phyloP scores from a whole-genome alignment of 768 basidiomycete genomes.

The Boletus tomentosulus region DNA sequence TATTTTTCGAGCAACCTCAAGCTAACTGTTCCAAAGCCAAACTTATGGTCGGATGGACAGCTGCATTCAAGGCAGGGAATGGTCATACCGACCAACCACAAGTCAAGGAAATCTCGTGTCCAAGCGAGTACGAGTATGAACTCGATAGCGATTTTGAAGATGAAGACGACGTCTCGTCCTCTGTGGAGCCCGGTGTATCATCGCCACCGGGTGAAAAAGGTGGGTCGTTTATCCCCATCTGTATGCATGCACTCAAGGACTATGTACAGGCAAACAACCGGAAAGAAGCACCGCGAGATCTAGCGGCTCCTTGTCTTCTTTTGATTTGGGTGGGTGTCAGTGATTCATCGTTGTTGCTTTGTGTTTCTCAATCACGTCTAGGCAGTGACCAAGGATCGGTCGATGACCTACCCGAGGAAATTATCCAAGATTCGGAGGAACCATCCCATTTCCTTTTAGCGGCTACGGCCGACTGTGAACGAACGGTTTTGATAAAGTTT shows the following conservation, averaged over 20 bases:
- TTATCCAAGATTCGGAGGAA: background rate
- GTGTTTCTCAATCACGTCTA: slow-evolving; percentile 8
- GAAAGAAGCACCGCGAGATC: background rate
- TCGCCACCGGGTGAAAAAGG: background rate
- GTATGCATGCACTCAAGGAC: background rate
- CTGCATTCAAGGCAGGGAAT: background rate
- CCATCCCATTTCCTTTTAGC: background rate
- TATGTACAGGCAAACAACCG: slow-evolving; percentile 3
- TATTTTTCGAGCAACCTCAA: background rate
- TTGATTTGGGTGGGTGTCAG: slow-evolving; percentile 10
- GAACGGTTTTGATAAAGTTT: too few relatives aligned
- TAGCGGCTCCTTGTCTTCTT: slow-evolving; percentile 6
- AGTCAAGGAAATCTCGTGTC: slow-evolving; percentile 4
- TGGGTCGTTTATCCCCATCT: background rate
- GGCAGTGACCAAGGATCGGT: background rate
- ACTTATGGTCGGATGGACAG: slow-evolving; percentile 8
- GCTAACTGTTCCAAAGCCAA: slow-evolving; percentile 10
- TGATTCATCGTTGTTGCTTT: background rate
- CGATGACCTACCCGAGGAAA: slow-evolving; percentile 2
- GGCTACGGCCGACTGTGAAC: background rate
- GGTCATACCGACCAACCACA: background rate
- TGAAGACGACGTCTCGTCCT: slow-evolving; percentile 7
- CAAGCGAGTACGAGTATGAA: slow-evolving; percentile 14
- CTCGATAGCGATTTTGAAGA: slow-evolving; percentile 27
- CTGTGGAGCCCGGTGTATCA: background rate